A percentile compares a stretch with the other conserved stretches of the same genome.
Evolutionary conservation across 331 rosid species (phyloP).

Genomic region (Arachis monticola): DNA sequence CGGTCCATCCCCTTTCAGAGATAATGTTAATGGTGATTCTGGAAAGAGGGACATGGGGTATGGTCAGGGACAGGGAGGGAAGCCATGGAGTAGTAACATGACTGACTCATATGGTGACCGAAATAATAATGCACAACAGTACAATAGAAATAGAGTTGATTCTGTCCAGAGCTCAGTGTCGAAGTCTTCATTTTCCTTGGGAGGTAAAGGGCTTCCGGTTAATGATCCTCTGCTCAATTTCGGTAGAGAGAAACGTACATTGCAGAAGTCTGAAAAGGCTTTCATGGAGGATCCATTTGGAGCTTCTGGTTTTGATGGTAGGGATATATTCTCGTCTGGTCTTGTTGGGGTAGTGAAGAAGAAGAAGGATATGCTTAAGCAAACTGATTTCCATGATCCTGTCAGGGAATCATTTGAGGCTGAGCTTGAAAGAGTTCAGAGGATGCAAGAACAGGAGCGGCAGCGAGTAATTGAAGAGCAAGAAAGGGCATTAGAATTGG

Average conservation of each 20-base stretch:
- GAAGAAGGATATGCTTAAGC: slow-evolving; percentile 79
- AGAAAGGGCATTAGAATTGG: slow-evolving; percentile 77
- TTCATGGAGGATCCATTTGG: slow-evolving; percentile 75
- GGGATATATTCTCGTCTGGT: slow-evolving; percentile 67
- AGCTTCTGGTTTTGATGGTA: slow-evolving; percentile 71
- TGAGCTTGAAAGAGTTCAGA: slow-evolving; percentile 98
- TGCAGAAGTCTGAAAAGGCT: slow-evolving; percentile 69
- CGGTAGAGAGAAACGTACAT: slow-evolving; percentile 74
- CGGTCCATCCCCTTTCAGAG: slow-evolving; percentile 50
- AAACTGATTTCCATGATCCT: slow-evolving; percentile 89
- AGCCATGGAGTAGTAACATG: slow-evolving; percentile 59
- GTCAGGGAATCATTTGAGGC: slow-evolving; percentile 98
- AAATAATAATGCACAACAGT: slow-evolving; percentile 52
- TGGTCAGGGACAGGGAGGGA: slow-evolving; percentile 70
- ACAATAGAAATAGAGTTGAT: slow-evolving; percentile 58
- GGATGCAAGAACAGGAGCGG: slow-evolving; percentile 93
- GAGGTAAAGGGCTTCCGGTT: slow-evolving; percentile 67
- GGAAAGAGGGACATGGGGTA: slow-evolving; percentile 67
- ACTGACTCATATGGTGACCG: slow-evolving; percentile 55
- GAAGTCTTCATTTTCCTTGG: slow-evolving; percentile 59
- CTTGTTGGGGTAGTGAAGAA: slow-evolving; percentile 84
- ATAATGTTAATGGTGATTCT: slow-evolving; percentile 53
- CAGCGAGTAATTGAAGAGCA: slow-evolving; percentile 80
- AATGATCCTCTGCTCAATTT: slow-evolving; percentile 85
- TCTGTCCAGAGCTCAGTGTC: slow-evolving; percentile 53